phyloP scores from a whole-genome alignment of 2,329 filamentous ascomycete species.

The Thielaviopsis ethacetica region DNA sequence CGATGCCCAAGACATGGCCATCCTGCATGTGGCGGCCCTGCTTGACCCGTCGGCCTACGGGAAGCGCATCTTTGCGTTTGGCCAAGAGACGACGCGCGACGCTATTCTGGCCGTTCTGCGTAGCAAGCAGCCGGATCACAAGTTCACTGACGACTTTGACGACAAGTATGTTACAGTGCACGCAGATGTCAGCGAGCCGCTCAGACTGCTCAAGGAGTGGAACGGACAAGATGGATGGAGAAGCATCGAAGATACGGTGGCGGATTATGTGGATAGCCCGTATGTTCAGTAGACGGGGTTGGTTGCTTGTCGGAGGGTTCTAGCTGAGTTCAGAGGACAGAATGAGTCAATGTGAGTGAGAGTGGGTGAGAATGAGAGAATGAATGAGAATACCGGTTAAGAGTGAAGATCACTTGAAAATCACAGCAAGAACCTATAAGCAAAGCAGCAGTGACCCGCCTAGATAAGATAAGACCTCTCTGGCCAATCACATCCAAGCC shows the following conservation, averaged over 20 bases:
- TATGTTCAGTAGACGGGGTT: background rate
- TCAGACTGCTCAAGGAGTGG: background rate
- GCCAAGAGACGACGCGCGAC: conserved; percentile 14
- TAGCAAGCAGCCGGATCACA: conserved; percentile 11
- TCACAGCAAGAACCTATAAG: too few relatives aligned
- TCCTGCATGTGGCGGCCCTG: conserved; percentile 16
- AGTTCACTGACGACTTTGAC: conserved; percentile 10
- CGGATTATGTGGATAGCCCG: background rate
- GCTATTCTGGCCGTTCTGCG: conserved; percentile 13
- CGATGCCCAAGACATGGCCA: conserved; percentile 15
- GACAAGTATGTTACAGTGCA: background rate
- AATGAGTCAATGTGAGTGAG: too few relatives aligned
- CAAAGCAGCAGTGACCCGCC: too few relatives aligned
- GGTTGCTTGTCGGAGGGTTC: too few relatives aligned
- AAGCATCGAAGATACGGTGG: conserved; percentile 5
- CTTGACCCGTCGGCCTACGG: conserved; percentile 14
- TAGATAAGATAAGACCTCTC: background rate
- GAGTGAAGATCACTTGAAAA: too few relatives aligned
- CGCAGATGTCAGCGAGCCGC: background rate
- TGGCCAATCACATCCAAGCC: background rate
- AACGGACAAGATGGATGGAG: conserved; percentile 7
- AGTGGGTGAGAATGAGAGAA: too few relatives aligned
- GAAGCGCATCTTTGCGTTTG: conserved; percentile 17
- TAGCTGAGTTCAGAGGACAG: too few relatives aligned
- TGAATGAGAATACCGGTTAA: too few relatives aligned